A percentile compares a stretch with the other conserved stretches of the same genome.
These are phyloP conservation scores for Aspergillus bombycis DNA, from an alignment of 2,329 filamentous ascomycete species.

Conservation along the genomic window DNA sequence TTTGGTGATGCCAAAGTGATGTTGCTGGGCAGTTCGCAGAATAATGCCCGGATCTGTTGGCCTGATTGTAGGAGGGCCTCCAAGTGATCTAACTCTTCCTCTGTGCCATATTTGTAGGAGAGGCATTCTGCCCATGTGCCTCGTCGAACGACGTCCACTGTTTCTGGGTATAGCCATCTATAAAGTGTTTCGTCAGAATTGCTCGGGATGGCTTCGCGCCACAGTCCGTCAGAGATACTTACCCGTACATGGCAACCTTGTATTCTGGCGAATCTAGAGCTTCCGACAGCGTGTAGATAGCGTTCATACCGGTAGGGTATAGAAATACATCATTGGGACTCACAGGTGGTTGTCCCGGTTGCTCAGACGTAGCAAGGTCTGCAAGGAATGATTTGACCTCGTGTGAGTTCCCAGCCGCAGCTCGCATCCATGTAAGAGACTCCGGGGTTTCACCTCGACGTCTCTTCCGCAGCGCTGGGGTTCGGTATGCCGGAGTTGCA, in stretches of 20 bases:
- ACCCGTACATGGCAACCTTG: background rate
- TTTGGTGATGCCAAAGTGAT: background rate
- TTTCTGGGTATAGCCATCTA: conserved; percentile 5
- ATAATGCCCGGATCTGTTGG: background rate
- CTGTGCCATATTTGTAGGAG: background rate
- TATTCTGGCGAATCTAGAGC: background rate
- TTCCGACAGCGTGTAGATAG: background rate
- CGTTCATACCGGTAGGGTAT: conserved; percentile 2
- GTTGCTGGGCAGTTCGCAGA: conserved; percentile 5
- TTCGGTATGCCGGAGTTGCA: background rate
- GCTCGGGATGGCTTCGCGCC: no score
- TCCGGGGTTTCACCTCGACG: background rate
- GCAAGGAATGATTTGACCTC: background rate
- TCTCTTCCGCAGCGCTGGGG: background rate
- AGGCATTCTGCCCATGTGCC: background rate
- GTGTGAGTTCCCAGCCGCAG: background rate
- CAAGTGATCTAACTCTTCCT: background rate
- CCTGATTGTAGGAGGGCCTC: background rate
- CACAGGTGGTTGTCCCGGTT: background rate
- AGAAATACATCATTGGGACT: background rate
- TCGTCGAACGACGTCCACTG: background rate
- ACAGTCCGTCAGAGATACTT: background rate
- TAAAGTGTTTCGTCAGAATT: no score
- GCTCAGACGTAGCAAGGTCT: background rate
- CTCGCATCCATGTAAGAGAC: no score